A percentile compares a stretch with the other conserved stretches of the same genome.
Conservation (phyloP, 805 yeast genomes). For the Yarrowia phangngaensis region DNA sequence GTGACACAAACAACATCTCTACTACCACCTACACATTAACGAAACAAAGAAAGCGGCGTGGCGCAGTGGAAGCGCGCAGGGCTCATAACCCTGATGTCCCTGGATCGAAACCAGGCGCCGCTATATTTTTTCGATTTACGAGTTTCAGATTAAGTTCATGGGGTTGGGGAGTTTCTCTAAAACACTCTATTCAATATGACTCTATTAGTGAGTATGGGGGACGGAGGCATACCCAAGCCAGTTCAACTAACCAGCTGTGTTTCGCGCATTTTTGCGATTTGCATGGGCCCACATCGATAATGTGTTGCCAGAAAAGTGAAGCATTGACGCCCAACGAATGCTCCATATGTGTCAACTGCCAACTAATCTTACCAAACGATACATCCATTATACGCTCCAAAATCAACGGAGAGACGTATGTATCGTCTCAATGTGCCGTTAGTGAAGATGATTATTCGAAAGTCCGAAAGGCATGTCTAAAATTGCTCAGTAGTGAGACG, state of each 20-base stretch:
- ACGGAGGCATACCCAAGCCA: neutral
- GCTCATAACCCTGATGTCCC: slow-evolving; percentile 95
- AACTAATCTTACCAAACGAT: slow-evolving; percentile 30
- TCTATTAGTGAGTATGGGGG: slow-evolving; percentile 5
- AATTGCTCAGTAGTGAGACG: slow-evolving; percentile 33
- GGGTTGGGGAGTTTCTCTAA: slow-evolving; percentile 9
- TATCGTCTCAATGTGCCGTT: slow-evolving; percentile 34
- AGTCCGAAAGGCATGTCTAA: slow-evolving; percentile 35
- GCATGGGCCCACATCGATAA: slow-evolving; percentile 37
- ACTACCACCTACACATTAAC: neutral
- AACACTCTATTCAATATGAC: neutral
- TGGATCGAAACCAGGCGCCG: slow-evolving; percentile 89
- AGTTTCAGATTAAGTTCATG: slow-evolving; percentile 1
- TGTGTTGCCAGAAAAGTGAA: slow-evolving; percentile 36
- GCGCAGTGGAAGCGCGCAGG: slow-evolving; percentile 85
- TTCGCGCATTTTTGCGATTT: slow-evolving; percentile 37
- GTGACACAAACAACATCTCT: neutral
- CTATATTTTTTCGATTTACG: slow-evolving; percentile 46
- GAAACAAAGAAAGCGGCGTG: slow-evolving; percentile 38
- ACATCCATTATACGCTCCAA: slow-evolving; percentile 3
- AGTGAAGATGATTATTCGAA: slow-evolving; percentile 34
- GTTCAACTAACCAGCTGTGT: slow-evolving; percentile 31
- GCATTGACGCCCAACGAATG: slow-evolving; percentile 25
- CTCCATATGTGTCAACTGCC: slow-evolving; percentile 32
- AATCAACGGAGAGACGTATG: slow-evolving; percentile 18